Evolutionary conservation across 2,329 filamentous ascomycete species (phyloP).

Genomic region (Tolypocladium nubicola): DNA sequence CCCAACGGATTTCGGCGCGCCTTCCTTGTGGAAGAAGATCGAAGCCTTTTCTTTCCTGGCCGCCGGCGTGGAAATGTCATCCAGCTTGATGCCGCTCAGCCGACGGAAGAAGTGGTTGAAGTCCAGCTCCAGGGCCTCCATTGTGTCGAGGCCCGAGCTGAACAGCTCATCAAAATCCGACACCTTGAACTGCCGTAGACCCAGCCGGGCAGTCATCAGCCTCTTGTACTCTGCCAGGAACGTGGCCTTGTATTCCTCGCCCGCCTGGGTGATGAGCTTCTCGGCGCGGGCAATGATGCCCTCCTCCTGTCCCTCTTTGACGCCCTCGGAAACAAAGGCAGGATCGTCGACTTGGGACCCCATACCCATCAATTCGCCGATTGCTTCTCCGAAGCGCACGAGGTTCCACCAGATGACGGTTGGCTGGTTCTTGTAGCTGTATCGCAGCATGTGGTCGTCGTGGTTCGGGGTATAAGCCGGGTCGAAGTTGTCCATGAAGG

Average conservation of each 20-base stretch:
- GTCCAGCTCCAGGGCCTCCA: constrained; percentile 77
- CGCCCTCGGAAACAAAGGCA: constrained; percentile 61
- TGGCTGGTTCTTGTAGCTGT: constrained; percentile 88
- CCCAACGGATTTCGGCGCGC: constrained; percentile 44
- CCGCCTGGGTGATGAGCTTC: constrained; percentile 65
- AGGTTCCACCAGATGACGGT: constrained; percentile 99
- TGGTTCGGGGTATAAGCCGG: constrained; percentile 93
- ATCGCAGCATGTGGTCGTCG: constrained; percentile 79
- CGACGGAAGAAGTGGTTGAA: constrained; percentile 91
- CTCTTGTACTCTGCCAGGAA: constrained; percentile 86
- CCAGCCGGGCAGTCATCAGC: constrained; percentile 71
- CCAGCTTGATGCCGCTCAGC: constrained; percentile 52
- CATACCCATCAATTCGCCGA: constrained; percentile 80
- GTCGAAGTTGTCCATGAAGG: constrained; percentile 96
- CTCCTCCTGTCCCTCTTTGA: constrained; percentile 50
- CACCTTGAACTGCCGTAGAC: constrained; percentile 58
- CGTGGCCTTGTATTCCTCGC: constrained; percentile 79
- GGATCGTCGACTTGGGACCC: constrained; percentile 61
- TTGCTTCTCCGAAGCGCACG: constrained; percentile 75
- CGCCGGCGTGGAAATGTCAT: constrained; percentile 54
- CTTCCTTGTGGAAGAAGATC: constrained; percentile 73
- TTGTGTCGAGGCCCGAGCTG: constrained; percentile 68
- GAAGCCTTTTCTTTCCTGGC: constrained; percentile 51
- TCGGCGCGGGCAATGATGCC: constrained; percentile 73
- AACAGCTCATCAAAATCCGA: constrained; percentile 73